Evolutionary conservation across 108 stramenopile species (phyloP).

Genomic region (Aureococcus anophagefferens): DNA sequence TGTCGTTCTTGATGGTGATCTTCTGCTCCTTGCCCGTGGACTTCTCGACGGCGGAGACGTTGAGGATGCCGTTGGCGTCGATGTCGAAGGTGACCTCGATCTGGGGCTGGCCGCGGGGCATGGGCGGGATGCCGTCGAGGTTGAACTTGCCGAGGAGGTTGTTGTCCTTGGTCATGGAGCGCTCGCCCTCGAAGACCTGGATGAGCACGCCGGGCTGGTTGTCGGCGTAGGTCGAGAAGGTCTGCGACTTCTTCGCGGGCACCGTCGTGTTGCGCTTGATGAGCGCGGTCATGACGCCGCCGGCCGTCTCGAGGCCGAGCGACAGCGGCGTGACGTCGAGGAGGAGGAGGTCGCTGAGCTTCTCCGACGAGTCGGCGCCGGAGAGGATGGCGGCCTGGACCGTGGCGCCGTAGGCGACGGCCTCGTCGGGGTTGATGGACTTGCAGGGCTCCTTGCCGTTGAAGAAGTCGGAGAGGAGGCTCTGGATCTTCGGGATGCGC

Average conservation of each 20-base stretch:
- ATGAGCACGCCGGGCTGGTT: conserved; percentile 99
- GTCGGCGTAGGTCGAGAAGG: conserved; percentile 96
- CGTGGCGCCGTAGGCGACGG: conserved; percentile 88
- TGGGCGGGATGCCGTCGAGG: conserved; percentile 94
- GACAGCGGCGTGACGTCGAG: conserved; percentile 96
- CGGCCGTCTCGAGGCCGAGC: conserved; percentile 92
- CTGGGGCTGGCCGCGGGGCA: conserved; percentile 99
- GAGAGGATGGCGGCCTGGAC: conserved; percentile 89
- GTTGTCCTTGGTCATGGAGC: conserved; percentile 98
- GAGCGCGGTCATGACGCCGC: conserved; percentile 90
- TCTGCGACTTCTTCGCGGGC: conserved; percentile 96
- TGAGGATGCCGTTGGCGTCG: conserved; percentile 80
- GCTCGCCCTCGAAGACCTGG: conserved; percentile 98
- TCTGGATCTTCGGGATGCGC: conserved; percentile 94
- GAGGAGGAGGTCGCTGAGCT: conserved; percentile 85
- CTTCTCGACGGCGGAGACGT: conserved; percentile 94
- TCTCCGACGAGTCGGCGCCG: conserved; percentile 86
- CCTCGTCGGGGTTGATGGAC: conserved; percentile 92
- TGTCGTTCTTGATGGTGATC: conserved; percentile 99
- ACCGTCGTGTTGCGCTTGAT: conserved; percentile 88
- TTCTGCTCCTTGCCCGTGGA: conserved; percentile 98
- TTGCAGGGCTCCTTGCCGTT: conserved; percentile 98
- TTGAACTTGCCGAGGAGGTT: conserved; percentile 99
- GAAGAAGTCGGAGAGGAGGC: conserved; percentile 90
- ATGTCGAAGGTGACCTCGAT: conserved; percentile 98